Evolutionary conservation across 2,329 filamentous ascomycete genomes (phyloP).

Genomic region (Cytospora leucostoma): DNA sequence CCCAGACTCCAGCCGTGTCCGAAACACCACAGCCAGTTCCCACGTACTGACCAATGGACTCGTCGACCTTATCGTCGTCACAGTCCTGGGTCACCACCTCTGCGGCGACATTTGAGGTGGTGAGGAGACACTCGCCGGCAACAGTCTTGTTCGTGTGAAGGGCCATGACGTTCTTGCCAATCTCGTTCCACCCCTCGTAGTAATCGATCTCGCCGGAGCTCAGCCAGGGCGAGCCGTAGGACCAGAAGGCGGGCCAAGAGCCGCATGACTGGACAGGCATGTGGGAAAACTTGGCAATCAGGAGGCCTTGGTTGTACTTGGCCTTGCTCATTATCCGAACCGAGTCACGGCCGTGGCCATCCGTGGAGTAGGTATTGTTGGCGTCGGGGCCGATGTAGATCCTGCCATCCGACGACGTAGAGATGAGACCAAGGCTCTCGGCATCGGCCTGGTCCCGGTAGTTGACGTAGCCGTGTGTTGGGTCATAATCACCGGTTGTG

Average conservation of each 20-base stretch:
- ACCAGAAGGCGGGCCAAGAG: conserved; percentile 26
- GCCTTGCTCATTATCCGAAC: conserved; percentile 22
- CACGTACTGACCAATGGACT: neutral
- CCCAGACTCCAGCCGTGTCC: conserved; percentile 14
- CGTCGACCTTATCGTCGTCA: conserved; percentile 7
- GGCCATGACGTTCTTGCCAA: conserved; percentile 19
- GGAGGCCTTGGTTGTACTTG: conserved; percentile 19
- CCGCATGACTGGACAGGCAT: conserved; percentile 23
- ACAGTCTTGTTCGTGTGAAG: conserved; percentile 19
- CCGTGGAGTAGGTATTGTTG: conserved; percentile 11
- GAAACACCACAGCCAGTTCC: conserved; percentile 13
- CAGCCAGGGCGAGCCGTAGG: conserved; percentile 19
- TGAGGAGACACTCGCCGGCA: conserved; percentile 13
- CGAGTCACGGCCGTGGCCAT: conserved; percentile 12
- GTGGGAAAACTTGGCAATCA: conserved; percentile 22
- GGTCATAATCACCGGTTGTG: conserved; percentile 48
- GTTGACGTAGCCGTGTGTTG: conserved; percentile 65
- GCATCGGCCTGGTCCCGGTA: conserved; percentile 47
- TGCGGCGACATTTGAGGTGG: neutral
- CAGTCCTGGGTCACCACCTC: conserved; percentile 13
- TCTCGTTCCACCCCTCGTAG: conserved; percentile 16
- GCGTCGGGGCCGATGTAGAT: conserved; percentile 16
- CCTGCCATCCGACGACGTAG: conserved; percentile 31
- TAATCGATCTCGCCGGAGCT: conserved; percentile 22
- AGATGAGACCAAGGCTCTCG: conserved; percentile 38